Evolutionary conservation across 2,329 filamentous ascomycete genomes (phyloP), one percentile per base, ranked within the genome.

Genomic region (Colletotrichum sp.): DNA sequence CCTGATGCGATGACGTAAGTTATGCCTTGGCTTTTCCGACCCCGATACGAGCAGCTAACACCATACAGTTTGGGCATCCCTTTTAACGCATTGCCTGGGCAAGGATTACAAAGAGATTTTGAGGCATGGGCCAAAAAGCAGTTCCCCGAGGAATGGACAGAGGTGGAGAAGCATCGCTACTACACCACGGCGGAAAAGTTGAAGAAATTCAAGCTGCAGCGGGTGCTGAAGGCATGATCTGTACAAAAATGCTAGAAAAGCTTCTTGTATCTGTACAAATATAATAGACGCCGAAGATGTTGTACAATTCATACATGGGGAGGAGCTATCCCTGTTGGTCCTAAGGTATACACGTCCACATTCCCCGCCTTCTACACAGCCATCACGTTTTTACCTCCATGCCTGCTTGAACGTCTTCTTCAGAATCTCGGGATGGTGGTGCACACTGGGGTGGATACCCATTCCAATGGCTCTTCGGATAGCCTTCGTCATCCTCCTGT

Each of bases 401-500:
- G 60, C 49, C 6, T 62, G 30, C 16, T 67, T 62, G 18, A 71
- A 85, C 24, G 83, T 77, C 15, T 85, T 80, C 74, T 89, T 87
- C 79, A 98, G 84, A 73, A 98, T 89, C 84, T 98, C 95, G 5
- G 97, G 97, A 86, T 99, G 97, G 79, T 89, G 89, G 87, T 99
- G 95, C 71, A 98, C 94, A 83, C 93, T 98, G 28, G 97, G 97
- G 90, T 99, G 96, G 76, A 99, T 88, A 18, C 97, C 97, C 82
- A 98, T 90, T 2, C 96, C 97, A 81, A 99, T 93, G 24, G 95
- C 94, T 80, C 97, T 91, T 79, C 97, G 90, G 81, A 99, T 94
- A 69, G 98, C 96, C 89, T 98, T 98, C 77, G 96, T 95, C 83
- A 99, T 92, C 87, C 94, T 96, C 79, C 97, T 91, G 88, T 99